Conservation (phyloP, 1,284 basidiomycete species). For the Bondarzewia mesenterica region DNA sequence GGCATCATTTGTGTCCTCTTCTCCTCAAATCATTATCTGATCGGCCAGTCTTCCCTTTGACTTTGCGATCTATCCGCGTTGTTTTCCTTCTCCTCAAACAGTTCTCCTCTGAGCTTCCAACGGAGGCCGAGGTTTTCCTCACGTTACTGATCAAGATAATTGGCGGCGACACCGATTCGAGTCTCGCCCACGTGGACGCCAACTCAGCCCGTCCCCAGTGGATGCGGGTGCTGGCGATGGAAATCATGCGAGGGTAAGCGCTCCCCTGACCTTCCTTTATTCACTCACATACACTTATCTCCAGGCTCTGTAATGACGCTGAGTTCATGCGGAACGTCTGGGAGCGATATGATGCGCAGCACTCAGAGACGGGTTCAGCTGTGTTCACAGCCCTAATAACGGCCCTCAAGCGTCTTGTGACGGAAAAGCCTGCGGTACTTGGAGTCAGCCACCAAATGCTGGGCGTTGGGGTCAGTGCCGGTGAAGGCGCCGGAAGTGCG, state of each 20-base stretch:
- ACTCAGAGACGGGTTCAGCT: conserved; percentile 16
- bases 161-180: conserved; percentile 51
- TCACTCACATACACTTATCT: conserved; percentile 1
- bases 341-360: conserved; percentile 71
- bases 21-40: conserved; percentile 83
- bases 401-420: conserved; percentile 75
- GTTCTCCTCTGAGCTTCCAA: conserved; percentile 74
- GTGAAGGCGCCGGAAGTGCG: conserved; percentile 20
- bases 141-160: conserved; percentile 75
- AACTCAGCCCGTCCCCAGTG: conserved; percentile 53
- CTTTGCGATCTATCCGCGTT: conserved; percentile 85
- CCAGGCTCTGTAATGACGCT: conserved; percentile 73
- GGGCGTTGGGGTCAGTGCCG: conserved; percentile 56
- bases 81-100: conserved; percentile 91
- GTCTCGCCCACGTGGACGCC: conserved; percentile 26
- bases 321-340: conserved; percentile 77
- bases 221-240: conserved; percentile 88
- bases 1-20: conserved; percentile 85
- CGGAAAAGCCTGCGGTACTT: conserved; percentile 79
- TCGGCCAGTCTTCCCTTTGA: conserved; percentile 79
- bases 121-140: conserved; percentile 82
- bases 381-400: conserved; percentile 78
- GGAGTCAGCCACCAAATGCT: conserved; percentile 76
- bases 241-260: conserved; percentile 77
- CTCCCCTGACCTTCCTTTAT: neutral